Base-by-base conservation (phyloP, 129 eudicot genomes). In the Lactuca sativa region DNA sequence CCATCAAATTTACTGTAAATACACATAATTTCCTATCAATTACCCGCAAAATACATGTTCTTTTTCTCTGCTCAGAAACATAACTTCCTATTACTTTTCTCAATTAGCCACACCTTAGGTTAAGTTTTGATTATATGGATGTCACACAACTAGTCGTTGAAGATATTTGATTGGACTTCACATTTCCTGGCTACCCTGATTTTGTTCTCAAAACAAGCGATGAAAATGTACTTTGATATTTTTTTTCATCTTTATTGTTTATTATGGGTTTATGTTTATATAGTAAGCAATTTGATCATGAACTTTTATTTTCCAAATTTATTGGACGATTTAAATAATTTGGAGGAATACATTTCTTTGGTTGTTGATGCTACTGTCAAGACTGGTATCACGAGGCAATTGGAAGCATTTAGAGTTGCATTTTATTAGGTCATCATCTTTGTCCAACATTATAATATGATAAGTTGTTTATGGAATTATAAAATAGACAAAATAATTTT, bases 151-250 rank as follows among this genome's bases (percentile, higher is more conserved):
- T 25, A 25, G 30, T 25, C 30, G 18, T 95, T 31, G 97, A 90
- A 71, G 99, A 95, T 78, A 85, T 90, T 36, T 90, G 87, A 74
- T 85, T 95, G 74, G 99, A 95, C 75, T 95, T 95, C 82, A 87
- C 99, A 8, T 89, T 95, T 59, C 97, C 97, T 61, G 97, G 97
- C 47, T 87, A 90, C 78, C 96, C 97, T 18, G 97, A 95, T 60
- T 95, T 85, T 62, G 66, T 82, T 57, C 62, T 95, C 81, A 90
- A 90, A 81, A 68, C 90, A 31, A 93, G 88, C 73, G 79, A 83
- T 59, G 91, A 79, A 2, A 86, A 81, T 80, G 97, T 91, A 91
- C 30, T 59, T 47, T 25, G 30, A 64, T 72, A 12, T 4, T 4
- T 3, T 69, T 40, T 73, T 70, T 61, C 13, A 51, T 37, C n/a